Evolutionary conservation across 2,329 filamentous ascomycete species (phyloP), one percentile per base, ranked within the genome.

Genomic region (Keithomyces neogunnii): DNA sequence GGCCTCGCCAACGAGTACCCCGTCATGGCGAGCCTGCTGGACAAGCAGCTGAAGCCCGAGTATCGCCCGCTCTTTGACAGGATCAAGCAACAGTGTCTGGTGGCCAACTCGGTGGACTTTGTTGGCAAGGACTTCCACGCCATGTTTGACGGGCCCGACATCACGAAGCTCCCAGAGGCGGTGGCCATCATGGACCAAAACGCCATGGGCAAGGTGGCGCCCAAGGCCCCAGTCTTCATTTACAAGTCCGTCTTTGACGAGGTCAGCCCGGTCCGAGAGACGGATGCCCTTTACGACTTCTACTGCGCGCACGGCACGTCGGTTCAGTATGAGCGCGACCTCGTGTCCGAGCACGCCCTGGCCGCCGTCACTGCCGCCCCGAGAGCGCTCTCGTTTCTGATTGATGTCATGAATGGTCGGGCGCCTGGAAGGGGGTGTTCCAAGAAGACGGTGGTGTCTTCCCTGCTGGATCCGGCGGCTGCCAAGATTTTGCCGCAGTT

Each of bases 81-180:
- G 32, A 57, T 59, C 0, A 55, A 60, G n/a, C 39, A 47, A 53
- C 58, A 66, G 55, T 62, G 62, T 56, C 19, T 64, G 29, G 38
- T 53, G 43, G 58, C 64, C 47, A 53, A 60, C 51, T 36, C 59
- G 4, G 45, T 36, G 2, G 56, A 55, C 5, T 75, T 66, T 51
- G 53, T 55, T 2, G 54, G 58, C 40, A 57, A 71, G 38, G 61
- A 74, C 55, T 65, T 75, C 3, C 60, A 60, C 3, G n/a, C n/a
- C 13, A 75, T 74, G 62, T 74, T 76, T 53, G 60, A 65, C 19
- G 60, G 66, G 42, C 6, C 35, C 5, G 9, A 40, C 3, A 26
- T 51, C 5, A 31, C 2, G 7, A 46, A 1, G 19, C 11, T 32
- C 11, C 50, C 39, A 3, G 40, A 35, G 38, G 19, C 29, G 3